These are phyloP conservation scores for Sclerotinia borealis DNA, from an alignment of 2,329 filamentous ascomycete species.

Conservation along the genomic window DNA sequence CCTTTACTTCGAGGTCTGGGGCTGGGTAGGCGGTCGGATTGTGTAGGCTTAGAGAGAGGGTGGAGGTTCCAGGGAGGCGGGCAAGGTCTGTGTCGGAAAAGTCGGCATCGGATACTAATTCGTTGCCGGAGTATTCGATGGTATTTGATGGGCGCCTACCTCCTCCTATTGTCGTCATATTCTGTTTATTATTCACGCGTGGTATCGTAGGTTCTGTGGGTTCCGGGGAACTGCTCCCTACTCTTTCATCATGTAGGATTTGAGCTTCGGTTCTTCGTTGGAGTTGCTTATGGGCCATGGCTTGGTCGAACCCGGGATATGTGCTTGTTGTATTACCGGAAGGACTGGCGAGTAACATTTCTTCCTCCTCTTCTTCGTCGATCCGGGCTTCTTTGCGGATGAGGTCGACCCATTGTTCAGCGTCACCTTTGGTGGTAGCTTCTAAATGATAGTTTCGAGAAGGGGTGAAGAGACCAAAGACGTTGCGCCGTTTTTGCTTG, in stretches of 20 bases:
- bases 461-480: slow-evolving; percentile 90
- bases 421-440: slow-evolving; percentile 65
- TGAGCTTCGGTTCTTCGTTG: slow-evolving; percentile 18
- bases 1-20: slow-evolving; percentile 27
- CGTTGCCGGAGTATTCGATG: slow-evolving; percentile 60
- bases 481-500: slow-evolving; percentile 77
- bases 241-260: slow-evolving; percentile 28
- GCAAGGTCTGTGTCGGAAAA: slow-evolving; percentile 64
- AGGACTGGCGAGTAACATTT: slow-evolving; percentile 69
- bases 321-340: slow-evolving; percentile 34
- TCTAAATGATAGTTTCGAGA: slow-evolving; percentile 89
- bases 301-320: slow-evolving; percentile 27
- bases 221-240: slow-evolving; percentile 54
- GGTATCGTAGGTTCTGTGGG: slow-evolving; percentile 36
- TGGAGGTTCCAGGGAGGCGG: slow-evolving; percentile 33
- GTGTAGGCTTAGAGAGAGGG: slow-evolving; percentile 26
- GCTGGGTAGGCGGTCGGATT: slow-evolving; percentile 16
- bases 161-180: slow-evolving; percentile 15
- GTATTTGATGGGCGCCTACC: slow-evolving; percentile 53
- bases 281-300: slow-evolving; percentile 25
- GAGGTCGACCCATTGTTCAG: slow-evolving; percentile 77
- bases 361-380: slow-evolving; percentile 83
- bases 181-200: slow-evolving; percentile 18
- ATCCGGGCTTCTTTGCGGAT: slow-evolving; percentile 77
- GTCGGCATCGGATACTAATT: slow-evolving; percentile 77